A percentile compares a stretch with the other conserved stretches of the same genome.
Evolutionary conservation across 2,329 filamentous ascomycete genomes (phyloP).

Genomic region (Orbilia javanica): DNA sequence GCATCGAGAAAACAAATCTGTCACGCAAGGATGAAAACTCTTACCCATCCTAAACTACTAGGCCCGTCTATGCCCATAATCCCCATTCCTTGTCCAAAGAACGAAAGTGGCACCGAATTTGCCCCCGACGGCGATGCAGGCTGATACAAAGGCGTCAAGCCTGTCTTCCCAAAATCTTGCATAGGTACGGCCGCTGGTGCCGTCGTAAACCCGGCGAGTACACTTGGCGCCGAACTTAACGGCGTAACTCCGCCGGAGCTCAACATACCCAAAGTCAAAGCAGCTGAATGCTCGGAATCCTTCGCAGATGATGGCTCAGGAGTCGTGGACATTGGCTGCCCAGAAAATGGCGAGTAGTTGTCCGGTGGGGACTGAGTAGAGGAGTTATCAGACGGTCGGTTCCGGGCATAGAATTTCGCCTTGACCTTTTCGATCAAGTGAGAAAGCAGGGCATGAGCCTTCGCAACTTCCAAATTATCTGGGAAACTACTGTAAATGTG

Average conservation of each 20-base stretch:
- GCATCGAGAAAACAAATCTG: neutral
- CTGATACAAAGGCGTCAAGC: slow-evolving; percentile 55
- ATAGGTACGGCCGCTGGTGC: slow-evolving; percentile 53
- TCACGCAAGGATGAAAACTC: neutral
- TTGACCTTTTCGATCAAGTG: slow-evolving; percentile 85
- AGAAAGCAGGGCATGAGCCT: slow-evolving; percentile 82
- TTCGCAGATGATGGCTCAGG: slow-evolving; percentile 52
- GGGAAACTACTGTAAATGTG: slow-evolving; percentile 51
- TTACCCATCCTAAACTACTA: slow-evolving; percentile 60
- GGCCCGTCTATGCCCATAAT: slow-evolving; percentile 59
- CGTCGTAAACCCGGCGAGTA: slow-evolving; percentile 49
- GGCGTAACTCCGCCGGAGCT: slow-evolving; percentile 49
- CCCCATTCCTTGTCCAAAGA: slow-evolving; percentile 57
- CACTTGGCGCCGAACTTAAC: slow-evolving; percentile 5
- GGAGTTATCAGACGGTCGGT: slow-evolving; percentile 14
- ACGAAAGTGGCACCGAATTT: slow-evolving; percentile 32
- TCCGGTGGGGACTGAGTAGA: slow-evolving; percentile 43
- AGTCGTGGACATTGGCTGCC: slow-evolving; percentile 53
- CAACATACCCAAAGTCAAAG: slow-evolving; percentile 60
- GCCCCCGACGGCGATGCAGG: slow-evolving; percentile 40
- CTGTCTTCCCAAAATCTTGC: slow-evolving; percentile 54
- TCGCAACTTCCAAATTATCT: slow-evolving; percentile 86
- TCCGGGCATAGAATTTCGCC: slow-evolving; percentile 53
- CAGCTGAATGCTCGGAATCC: slow-evolving; percentile 60
- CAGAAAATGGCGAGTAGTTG: slow-evolving; percentile 46